Percentiles rank a stretch among this genome's conserved stretches.
phyloP scores from a whole-genome alignment of 495 filamentous ascomycete genomes.

The Neurospora sp. region DNA sequence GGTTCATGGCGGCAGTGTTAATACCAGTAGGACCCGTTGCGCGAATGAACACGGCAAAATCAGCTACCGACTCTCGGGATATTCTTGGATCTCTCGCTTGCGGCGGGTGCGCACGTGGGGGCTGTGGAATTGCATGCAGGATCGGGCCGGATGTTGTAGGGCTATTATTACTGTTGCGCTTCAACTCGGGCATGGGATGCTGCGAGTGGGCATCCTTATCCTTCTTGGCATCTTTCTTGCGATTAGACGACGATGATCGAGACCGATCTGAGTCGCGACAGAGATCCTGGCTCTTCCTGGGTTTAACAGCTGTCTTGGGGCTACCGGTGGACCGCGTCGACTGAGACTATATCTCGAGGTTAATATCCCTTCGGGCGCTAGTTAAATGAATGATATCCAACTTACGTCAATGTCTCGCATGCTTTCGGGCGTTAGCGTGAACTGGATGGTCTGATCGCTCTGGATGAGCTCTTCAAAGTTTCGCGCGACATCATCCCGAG shows the following conservation, averaged over 20 bases:
- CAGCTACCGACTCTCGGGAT: constrained; percentile 52
- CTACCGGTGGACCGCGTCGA: constrained; percentile 28
- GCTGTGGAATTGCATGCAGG: constrained; percentile 3
- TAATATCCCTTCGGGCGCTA: constrained; percentile 11
- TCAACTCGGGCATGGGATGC: constrained; percentile 26
- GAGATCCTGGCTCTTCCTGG: constrained; percentile 34
- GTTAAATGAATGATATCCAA: constrained; percentile 1
- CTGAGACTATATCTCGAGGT: constrained; percentile 18
- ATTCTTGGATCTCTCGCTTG: constrained; percentile 61
- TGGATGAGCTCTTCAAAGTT: constrained; percentile 82
- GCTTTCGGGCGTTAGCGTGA: constrained; percentile 80
- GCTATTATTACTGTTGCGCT: constrained; percentile 12
- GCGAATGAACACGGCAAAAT: constrained; percentile 80
- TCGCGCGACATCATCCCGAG: constrained; percentile 31
- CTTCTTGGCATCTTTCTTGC: constrained; percentile 21
- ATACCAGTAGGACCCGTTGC: constrained; percentile 59
- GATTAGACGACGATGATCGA: constrained; percentile 28
- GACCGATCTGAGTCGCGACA: constrained; percentile 24
- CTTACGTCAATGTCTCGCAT: constrained; percentile 80
- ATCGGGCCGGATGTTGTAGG: background rate
- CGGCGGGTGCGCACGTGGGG: constrained; percentile 17
- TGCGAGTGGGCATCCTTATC: constrained; percentile 30
- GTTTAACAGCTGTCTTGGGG: constrained; percentile 23
- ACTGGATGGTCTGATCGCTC: constrained; percentile 86
- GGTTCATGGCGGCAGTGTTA: constrained; percentile 10